Base-by-base conservation (phyloP, 176 grass and related monocot species). In the Raddia guianensis region DNA sequence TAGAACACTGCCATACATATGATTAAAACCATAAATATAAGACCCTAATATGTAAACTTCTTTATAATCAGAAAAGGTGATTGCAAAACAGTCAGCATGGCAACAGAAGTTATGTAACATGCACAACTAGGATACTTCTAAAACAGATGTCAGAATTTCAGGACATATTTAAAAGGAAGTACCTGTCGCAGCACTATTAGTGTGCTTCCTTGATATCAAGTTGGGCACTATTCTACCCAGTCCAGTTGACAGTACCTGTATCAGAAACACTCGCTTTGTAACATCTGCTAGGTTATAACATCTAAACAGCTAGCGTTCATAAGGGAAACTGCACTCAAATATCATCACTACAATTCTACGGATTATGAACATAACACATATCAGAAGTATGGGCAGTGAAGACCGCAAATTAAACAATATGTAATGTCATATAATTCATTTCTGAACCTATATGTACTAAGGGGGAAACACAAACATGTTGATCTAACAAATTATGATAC, bases 121-220 rank as follows among this genome's bases (percentile, higher is more conserved):
- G 70, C 44, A 61, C 21, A 45, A 43, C n/a, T 58, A 50, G 27
- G 14, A 70, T 47, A 59, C 51, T 42, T 3, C 42, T 2, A 5
- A 18, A 76, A 66, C 52, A 69, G 69, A 76, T 27, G 70, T 4
- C 15, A 0, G 46, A 44, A 42, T 77, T 37, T 51, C 4, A 75
- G 66, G 1, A 64, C 45, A 19, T 64, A 18, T 77, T 40, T 40
- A 60, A 82, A 80, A 70, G n/a, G 18, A 0, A 59, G 61, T 83
- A 97, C 94, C 91, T 87, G 91, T 97, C 49, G 94, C 94, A 68
- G 86, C 91, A 87, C 90, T 93, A 61, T 97, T 97, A n/a, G 91
- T 97, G 65, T 93, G 86, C 68, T 93, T 97, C 81, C 94, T 91
- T 68, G 94, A 93, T 83, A 97, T 97, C 80, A 93, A 82, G 86